Base-by-base conservation (phyloP, 1,284 basidiomycete genomes). In the Mycosarcoma mackinlayi region DNA sequence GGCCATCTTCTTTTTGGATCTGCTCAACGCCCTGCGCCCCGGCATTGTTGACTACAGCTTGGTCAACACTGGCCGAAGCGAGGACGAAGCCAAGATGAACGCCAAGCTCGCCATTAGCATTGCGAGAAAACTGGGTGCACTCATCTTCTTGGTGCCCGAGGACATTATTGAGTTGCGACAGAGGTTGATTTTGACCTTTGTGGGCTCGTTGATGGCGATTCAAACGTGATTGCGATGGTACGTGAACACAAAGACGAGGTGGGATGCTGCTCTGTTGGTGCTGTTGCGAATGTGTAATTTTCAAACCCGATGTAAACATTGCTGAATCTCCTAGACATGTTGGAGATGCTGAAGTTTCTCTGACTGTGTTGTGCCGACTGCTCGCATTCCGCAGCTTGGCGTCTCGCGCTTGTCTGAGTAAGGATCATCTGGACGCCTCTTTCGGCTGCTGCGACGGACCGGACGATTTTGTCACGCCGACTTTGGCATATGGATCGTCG, bases 121-220 rank as follows among this genome's bases (percentile, higher is more conserved):
- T 77, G 94, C 95, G 21, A 88, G 95, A 81, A 98, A 98, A 88
- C 89, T 96, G 88, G 93, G 94, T 54, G 93, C 93, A 4, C 85
- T 98, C 77, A 98, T 98, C 80, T 98, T 98, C 87, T 86, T 98
- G 63, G 96, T 98, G 0, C 94, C 95, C 1, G 96, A 98, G 84
- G 94, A 85, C 56, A 83, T 85, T 51, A 82, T 85, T 11, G 82
- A 82, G 62, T 66, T 73, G 51, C 49, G 75, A 42, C 83, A 61
- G 66, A 73, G 73, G 42, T 74, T 81, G 81, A 86, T 87, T 66
- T 84, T 87, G 75, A 87, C 86, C 3, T 87, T 87, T 75, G 86
- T 88, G 23, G 87, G 86, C 28, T 85, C 85, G 77, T 78, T 86
- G 55, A 86, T 72, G 69, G 50, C 64, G 13, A 67, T 72, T 10